A percentile compares a stretch with the other conserved stretches of the same genome.
phyloP scores from a whole-genome alignment of 2,329 filamentous ascomycete genomes.

The Aspergillus pseudotamarii region DNA sequence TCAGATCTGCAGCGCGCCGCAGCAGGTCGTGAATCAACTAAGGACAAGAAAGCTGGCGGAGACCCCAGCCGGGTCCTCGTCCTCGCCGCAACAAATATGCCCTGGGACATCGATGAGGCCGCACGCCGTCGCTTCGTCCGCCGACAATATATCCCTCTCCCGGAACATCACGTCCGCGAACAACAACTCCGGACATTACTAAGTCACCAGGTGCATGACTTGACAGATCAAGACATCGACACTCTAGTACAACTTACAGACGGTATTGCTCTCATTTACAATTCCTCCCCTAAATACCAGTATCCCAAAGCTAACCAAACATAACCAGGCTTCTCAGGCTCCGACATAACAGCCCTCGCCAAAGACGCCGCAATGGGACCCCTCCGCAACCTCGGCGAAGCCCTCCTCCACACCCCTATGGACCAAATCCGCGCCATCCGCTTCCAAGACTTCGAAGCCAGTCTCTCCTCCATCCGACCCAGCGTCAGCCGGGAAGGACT shows the following conservation, averaged over 20 bases:
- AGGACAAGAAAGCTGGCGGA: conserved; percentile 64
- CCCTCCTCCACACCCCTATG: conserved; percentile 85
- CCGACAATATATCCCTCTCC: conserved; percentile 92
- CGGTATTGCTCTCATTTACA: conserved; percentile 53
- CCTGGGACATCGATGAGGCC: conserved; percentile 97
- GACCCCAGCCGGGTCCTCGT: conserved; percentile 90
- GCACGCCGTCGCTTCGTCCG: conserved; percentile 87
- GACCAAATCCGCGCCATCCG: conserved; percentile 90
- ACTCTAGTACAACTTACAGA: conserved; percentile 79
- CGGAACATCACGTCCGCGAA: conserved; percentile 78
- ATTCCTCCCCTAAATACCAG: neutral
- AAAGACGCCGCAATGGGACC: conserved; percentile 99
- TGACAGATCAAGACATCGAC: conserved; percentile 72
- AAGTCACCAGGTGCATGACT: conserved; percentile 81
- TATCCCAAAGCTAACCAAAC: conserved; percentile 6
- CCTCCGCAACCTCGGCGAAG: conserved; percentile 84
- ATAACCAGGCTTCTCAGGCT: conserved; percentile 86
- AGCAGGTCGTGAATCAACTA: conserved; percentile 72
- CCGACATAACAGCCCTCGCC: conserved; percentile 92
- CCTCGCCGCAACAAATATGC: conserved; percentile 90
- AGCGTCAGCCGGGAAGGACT: conserved; percentile 85
- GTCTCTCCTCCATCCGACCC: conserved; percentile 80
- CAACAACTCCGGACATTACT: conserved; percentile 78
- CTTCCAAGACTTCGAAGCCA: conserved; percentile 80
- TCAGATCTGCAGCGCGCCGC: conserved; percentile 90